Evolutionary conservation across 139 green algal species (phyloP).

Genomic region (Coelastrella sp.): DNA sequence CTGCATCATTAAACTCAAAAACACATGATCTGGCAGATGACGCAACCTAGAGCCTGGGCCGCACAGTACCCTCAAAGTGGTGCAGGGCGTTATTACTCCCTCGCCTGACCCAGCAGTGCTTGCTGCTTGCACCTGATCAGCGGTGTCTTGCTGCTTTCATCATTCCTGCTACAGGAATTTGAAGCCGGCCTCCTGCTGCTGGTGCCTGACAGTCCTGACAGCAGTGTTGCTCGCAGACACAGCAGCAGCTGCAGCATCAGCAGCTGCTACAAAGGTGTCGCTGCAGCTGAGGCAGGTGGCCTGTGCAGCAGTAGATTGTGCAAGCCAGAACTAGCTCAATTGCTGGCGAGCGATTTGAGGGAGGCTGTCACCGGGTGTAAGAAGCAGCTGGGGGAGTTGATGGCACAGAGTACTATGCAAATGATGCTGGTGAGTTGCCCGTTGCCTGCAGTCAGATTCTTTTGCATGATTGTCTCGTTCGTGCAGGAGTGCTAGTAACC

Average conservation of each 20-base stretch:
- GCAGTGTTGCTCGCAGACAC: background rate
- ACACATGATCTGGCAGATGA: no score
- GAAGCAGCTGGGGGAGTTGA: background rate
- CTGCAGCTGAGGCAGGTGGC: background rate
- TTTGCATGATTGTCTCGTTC: no score
- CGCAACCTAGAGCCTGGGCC: no score
- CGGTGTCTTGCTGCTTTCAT: background rate
- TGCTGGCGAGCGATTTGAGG: background rate
- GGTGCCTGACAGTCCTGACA: background rate
- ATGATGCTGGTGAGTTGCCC: constrained; percentile 3
- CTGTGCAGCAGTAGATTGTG: background rate
- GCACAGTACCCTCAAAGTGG: no score
- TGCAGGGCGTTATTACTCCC: no score
- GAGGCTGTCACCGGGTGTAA: background rate
- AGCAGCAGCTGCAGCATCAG: background rate
- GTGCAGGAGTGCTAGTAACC: no score
- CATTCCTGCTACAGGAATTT: background rate
- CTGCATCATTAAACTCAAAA: no score
- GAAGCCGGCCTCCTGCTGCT: constrained; percentile 1
- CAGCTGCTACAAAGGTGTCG: background rate
- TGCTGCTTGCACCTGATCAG: constrained; percentile 1
- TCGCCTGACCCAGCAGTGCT: no score
- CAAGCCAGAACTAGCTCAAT: background rate
- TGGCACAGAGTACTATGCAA: background rate
- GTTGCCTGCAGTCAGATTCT: background rate